Percentiles rank a stretch among this genome's conserved stretches.
These are phyloP conservation scores for Alloteropsis semialata DNA, from an alignment of 176 grass and related monocot species.

Conservation along the genomic window DNA sequence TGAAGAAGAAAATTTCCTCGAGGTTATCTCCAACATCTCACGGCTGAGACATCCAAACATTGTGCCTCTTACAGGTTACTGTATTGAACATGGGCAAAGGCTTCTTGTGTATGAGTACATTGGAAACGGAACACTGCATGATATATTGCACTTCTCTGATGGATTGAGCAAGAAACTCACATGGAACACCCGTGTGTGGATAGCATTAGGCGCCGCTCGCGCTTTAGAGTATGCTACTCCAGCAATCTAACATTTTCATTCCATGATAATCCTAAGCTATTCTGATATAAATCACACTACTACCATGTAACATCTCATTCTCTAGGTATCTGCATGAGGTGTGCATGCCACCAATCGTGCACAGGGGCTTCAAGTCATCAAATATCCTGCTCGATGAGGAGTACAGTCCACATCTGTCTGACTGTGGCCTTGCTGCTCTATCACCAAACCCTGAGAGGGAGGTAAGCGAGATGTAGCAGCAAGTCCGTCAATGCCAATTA, in stretches of 20 bases:
- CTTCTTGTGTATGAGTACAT: conserved; percentile 83
- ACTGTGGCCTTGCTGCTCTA: conserved; percentile 85
- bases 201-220: conserved; percentile 70
- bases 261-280: not conserved
- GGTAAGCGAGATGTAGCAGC: conserved; percentile 34
- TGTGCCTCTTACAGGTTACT: conserved; percentile 70
- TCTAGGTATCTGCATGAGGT: conserved; percentile 96
- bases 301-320: not conserved
- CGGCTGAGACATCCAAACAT: conserved; percentile 86
- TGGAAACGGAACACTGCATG: conserved; percentile 71
- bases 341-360: conserved; percentile 75
- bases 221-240: conserved; percentile 76
- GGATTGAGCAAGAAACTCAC: conserved; percentile 60
- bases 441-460: conserved; percentile 90
- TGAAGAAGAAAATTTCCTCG: conserved; percentile 90
- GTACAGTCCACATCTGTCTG: conserved; percentile 77
- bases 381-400: conserved; percentile 96
- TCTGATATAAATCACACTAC: not conserved
- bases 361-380: conserved; percentile 81
- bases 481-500: not conserved
- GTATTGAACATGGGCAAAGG: conserved; percentile 77
- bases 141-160: conserved; percentile 70
- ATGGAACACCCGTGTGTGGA: conserved; percentile 79
- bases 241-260: not conserved
- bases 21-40: conserved; percentile 78